These are phyloP conservation scores for Amaranthus palmeri DNA, from an alignment of 148 eudicot genomes.

Conservation along the genomic window DNA sequence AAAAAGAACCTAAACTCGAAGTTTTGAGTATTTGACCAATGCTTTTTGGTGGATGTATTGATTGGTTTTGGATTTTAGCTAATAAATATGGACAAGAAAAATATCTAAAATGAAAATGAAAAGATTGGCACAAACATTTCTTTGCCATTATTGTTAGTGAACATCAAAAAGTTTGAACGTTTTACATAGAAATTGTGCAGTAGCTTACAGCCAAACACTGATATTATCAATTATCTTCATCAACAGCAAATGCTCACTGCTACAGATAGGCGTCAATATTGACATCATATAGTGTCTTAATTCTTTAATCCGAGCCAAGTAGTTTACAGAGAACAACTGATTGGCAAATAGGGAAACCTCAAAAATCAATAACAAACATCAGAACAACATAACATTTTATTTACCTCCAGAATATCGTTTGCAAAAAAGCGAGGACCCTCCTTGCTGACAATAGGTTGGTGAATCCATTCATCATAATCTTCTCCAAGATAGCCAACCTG, in stretches of 20 bases:
- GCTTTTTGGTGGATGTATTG: no score
- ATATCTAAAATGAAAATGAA: no score
- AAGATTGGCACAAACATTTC: no score
- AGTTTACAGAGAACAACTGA: background rate
- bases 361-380: background rate
- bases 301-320: background rate
- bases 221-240: background rate
- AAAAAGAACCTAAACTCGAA: no score
- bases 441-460: slow-evolving; percentile 70
- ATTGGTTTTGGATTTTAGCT: no score
- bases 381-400: background rate
- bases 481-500: slow-evolving; percentile 91
- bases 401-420: slow-evolving; percentile 71
- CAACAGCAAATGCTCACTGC: background rate
- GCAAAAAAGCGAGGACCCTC: slow-evolving; percentile 78
- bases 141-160: no score
- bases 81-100: no score
- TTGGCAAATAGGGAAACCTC: no score
- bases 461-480: slow-evolving; percentile 78
- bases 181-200: no score
- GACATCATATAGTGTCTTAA: background rate
- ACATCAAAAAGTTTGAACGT: no score
- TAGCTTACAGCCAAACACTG: background rate
- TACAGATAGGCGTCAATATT: background rate
- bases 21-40: no score